Evolutionary conservation across 2,329 filamentous ascomycete genomes (phyloP), one percentile per base, ranked within the genome.

Genomic region (Penicillium sp.): DNA sequence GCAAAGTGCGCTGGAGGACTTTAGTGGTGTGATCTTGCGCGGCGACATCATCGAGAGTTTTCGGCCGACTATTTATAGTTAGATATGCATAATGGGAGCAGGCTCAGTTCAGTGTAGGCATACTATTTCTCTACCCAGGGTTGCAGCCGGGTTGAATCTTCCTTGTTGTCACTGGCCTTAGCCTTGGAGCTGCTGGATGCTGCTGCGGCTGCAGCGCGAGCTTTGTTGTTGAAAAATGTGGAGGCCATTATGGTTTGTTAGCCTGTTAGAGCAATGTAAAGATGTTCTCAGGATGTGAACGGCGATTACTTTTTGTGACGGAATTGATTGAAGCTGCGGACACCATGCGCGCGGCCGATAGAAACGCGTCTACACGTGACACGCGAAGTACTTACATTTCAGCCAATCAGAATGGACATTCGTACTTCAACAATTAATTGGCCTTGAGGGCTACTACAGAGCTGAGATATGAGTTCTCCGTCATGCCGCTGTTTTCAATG

Each of bases 121-220:
- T 80, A 96, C 93, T 97, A 97, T 89, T 97, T 97, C 80, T 97
- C 94, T 51, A 97, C 93, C 94, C 94, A 99, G 67, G 94, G 94
- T 70, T 97, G 93, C 64, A 87, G 81, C 68, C 84, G 83, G 63
- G 82, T 82, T 27, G 80, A 80, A 56, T 89, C 85, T 69, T 84
- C 88, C 68, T 80, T 82, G 55, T 79, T 75, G 29, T 78, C 82
- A 61, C 86, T 82, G 52, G 81, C 75, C 75, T 93, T 96, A 51
- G 82, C 82, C 43, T 88, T 85, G 20, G 82, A 75, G 55, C 81
- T 82, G 73, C 85, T 88, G n/a, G 89, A 87, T 11, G 87, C 89
- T 51, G 88, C 89, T 70, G 91, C 91, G 33, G 79, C 82, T 40
- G 81, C 81, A 59, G 85, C 83, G 44, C 93, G 87, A 51, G 93